A percentile compares a stretch with the other conserved stretches of the same genome.
Evolutionary conservation across 441 rosid species (phyloP).

Genomic region (Erysimum cheiri): DNA sequence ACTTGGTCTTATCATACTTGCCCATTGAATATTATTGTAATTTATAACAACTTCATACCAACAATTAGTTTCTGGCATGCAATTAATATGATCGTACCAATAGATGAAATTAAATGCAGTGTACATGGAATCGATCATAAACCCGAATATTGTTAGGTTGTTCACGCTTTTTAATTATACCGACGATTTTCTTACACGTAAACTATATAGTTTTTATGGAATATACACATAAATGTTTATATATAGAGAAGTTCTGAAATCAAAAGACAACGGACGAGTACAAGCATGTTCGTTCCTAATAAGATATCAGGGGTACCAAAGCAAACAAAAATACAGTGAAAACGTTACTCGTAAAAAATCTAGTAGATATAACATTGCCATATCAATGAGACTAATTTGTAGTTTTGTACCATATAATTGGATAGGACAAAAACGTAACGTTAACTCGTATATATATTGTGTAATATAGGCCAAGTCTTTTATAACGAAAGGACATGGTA

Average conservation of each 20-base stretch:
- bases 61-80: slow-evolving; percentile 6
- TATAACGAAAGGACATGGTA: slow-evolving; percentile 43
- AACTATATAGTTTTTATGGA: not conserved
- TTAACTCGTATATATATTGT: slow-evolving; percentile 24
- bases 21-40: slow-evolving; percentile 2
- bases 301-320: not conserved
- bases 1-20: not conserved
- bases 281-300: slow-evolving; percentile 3
- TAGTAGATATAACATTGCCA: slow-evolving; percentile 16
- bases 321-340: not conserved
- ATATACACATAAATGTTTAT: slow-evolving; percentile 3
- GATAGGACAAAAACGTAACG: slow-evolving; percentile 27
- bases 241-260: slow-evolving; percentile 4
- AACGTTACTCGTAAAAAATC: not conserved
- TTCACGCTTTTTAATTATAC: slow-evolving; percentile 16
- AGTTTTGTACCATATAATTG: slow-evolving; percentile 35
- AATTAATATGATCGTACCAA: not conserved
- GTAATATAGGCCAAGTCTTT: slow-evolving; percentile 28
- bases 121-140: slow-evolving; percentile 4
- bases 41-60: slow-evolving; percentile 3
- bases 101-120: slow-evolving; percentile 12
- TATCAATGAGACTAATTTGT: slow-evolving; percentile 25
- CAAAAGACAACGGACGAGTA: slow-evolving; percentile 6
- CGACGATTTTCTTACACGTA: slow-evolving; percentile 1
- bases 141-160: slow-evolving; percentile 22